Percentiles rank a stretch among this genome's conserved stretches.
These are phyloP conservation scores for Podila horticola DNA, from an alignment of 192 early-diverging fungal genomes.

Conservation along the genomic window DNA sequence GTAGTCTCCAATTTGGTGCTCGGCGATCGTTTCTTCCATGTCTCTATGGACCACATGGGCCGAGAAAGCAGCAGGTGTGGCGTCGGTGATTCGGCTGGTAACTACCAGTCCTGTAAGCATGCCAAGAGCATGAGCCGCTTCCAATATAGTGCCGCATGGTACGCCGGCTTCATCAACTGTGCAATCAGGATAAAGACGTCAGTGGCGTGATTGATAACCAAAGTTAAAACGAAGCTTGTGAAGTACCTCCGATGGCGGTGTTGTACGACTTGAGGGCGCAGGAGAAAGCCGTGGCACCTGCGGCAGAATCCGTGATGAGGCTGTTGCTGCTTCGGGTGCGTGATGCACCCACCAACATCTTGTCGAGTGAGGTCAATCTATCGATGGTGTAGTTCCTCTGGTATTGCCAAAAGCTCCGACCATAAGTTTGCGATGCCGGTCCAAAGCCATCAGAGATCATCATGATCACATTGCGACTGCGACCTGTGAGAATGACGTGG, in stretches of 20 bases:
- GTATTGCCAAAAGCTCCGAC: slow-evolving; percentile 83
- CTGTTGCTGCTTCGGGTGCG: slow-evolving; percentile 86
- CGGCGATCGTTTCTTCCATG: slow-evolving; percentile 88
- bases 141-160: slow-evolving; percentile 94
- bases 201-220: neutral
- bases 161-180: slow-evolving; percentile 64
- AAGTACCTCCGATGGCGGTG: slow-evolving; percentile 86
- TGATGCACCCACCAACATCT: slow-evolving; percentile 86
- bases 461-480: slow-evolving; percentile 84
- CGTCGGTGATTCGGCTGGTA: slow-evolving; percentile 96
- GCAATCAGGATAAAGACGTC: neutral
- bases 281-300: slow-evolving; percentile 96
- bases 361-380: slow-evolving; percentile 71
- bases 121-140: slow-evolving; percentile 87
- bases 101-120: slow-evolving; percentile 92
- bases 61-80: slow-evolving; percentile 83
- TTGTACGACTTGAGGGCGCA: slow-evolving; percentile 95
- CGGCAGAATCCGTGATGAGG: slow-evolving; percentile 95
- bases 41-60: slow-evolving; percentile 85
- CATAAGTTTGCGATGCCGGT: slow-evolving; percentile 91
- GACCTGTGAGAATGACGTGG: slow-evolving; percentile 4
- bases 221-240: neutral
- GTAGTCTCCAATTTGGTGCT: slow-evolving; percentile 92
- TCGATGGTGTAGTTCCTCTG: slow-evolving; percentile 52
- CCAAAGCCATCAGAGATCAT: slow-evolving; percentile 98